Evolutionary conservation across 2,329 filamentous ascomycete genomes (phyloP), one percentile per base, ranked within the genome.

Genomic region (Parafenestella ontariensis): DNA sequence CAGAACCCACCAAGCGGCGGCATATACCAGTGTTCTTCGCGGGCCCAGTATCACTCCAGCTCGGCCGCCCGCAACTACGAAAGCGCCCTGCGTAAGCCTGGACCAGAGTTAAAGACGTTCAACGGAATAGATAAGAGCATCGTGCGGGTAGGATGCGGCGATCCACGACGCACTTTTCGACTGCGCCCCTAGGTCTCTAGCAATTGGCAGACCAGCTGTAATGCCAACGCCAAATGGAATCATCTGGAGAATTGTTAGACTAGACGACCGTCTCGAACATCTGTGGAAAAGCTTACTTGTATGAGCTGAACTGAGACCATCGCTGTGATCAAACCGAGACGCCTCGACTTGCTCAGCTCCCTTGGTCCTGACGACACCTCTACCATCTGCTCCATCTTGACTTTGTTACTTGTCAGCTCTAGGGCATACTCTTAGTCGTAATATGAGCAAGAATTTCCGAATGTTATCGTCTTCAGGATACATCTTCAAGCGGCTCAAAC

Each of bases 11-110:
- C 31, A 34, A 11, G 2, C n/a, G 11, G 7, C 11, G 15, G 15
- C 41, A n/a, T 34, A 36, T 15, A 21, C 8, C 9, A 46, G 23
- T 11, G 33, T 46, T 86, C 69, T 76, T 65, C 84, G 84, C 69
- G 87, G 81, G 0, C 86, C 86, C 54, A 83, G 85, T 0, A 83
- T 70, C 37, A 86, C 83, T 2, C 85, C 85, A 3, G 88, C 68
- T 0, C 85, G 79, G 3, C 84, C 84, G 2, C 80, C 81, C 2
- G 84, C 74, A 2, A 88, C 75, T 28, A 87, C 82, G 60, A 87
- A 87, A 0, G 84, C 82, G 10, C 85, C 85, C 56, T 83, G 81
- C 0, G 82, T 79, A 11, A 83, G 49, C 20, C 33, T 36, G 33
- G 15, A 6, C 6, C 5, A 15, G 13, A n/a, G 15, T 36, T 5